Evolutionary conservation across 73 alveolate species (phyloP).

Genomic region (Tetrahymena malaccensis): DNA sequence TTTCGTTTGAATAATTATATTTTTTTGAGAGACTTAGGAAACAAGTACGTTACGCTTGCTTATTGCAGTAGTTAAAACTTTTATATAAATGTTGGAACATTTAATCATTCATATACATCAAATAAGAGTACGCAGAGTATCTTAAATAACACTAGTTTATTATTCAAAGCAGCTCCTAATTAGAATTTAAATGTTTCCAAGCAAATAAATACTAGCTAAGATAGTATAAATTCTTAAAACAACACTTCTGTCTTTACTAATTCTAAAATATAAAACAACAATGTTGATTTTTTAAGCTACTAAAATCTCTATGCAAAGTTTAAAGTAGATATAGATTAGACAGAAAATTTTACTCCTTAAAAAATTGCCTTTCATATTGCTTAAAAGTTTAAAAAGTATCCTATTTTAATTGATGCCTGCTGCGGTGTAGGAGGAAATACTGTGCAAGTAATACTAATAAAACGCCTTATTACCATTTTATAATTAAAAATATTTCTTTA

Average conservation of each 20-base stretch:
- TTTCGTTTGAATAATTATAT: neutral
- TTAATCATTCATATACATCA: neutral
- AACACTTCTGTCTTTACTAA: neutral
- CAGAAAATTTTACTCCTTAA: neutral
- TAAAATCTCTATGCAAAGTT: neutral
- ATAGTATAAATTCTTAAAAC: neutral
- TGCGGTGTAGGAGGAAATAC: neutral
- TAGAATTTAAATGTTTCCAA: neutral
- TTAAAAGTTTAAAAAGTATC: neutral
- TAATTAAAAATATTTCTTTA: too few species aligned
- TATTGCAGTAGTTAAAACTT: neutral
- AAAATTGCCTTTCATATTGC: neutral
- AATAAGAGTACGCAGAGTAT: neutral
- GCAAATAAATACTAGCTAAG: neutral
- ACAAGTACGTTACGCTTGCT: neutral
- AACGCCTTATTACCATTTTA: neutral
- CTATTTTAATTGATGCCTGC: neutral
- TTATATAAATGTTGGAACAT: neutral
- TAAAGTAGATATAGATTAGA: neutral
- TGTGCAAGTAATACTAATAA: neutral
- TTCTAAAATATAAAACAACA: neutral
- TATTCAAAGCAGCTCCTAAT: neutral
- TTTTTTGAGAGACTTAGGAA: neutral
- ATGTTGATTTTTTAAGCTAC: neutral
- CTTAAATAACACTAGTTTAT: neutral